Base-by-base conservation (phyloP, 208 protist genomes). In the Trypanosomatidae sp. region DNA sequence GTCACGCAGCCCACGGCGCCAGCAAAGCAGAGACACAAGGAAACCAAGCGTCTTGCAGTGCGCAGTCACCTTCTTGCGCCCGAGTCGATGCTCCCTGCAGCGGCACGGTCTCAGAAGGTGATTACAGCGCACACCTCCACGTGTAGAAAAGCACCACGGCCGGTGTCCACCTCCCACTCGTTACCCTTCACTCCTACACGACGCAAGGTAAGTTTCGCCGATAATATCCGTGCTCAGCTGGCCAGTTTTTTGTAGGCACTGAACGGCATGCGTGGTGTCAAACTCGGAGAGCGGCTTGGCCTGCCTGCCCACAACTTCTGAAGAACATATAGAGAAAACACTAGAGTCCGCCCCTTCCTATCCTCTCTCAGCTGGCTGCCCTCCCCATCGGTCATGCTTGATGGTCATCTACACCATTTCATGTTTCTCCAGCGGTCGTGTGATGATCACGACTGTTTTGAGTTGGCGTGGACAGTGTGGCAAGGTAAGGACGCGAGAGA, bases 151-250 rank as follows among this genome's bases (percentile, higher is more conserved):
- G 15, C 65, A 55, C 52, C 56, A 15, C 30, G 47, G 22, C 62
- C 65, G 13, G n/a, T 52, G 2, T 50, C 49, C 19, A 41, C 67
- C 25, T 19, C 68, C 28, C 46, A 70, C 22, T 39, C 69, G 8
- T 52, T 53, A 0, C 64, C 75, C 3, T 80, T 71, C 44, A 46
- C 65, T 1, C 75, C 75, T 2, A 33, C 69, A 0, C 12, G 19
- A 2, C 60, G 75, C 33, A 74, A 74, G 36, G 36, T 52, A 1
- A 62, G 52, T 64, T 71, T 80, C 33, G 60, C 69, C 0, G 75
- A 46, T 52, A 80, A 52, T 56, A 80, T 83, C 36, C 65, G 76
- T 13, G 77, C 69, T 22, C 46, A 81, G 30, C 66, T 80, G 25
- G 68, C 69, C 41, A 64, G 68, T 12, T 77, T 67, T 15, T 25